Evolutionary conservation across 371 early-diverging fungal species (phyloP).

Genomic region (Parasitella parasitica): DNA sequence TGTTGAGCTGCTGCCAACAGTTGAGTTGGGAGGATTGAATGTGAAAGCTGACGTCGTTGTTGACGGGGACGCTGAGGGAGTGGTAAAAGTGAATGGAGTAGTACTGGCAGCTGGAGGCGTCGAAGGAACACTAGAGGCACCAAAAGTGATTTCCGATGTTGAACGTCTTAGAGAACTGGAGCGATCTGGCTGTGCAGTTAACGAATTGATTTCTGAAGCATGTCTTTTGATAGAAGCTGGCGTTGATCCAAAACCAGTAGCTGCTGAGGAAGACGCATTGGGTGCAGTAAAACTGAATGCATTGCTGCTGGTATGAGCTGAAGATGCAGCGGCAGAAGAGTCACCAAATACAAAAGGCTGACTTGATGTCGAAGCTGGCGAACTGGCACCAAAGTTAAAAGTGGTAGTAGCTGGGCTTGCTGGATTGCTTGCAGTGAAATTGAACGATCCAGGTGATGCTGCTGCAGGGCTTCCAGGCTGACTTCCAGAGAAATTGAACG

Average conservation of each 20-base stretch:
- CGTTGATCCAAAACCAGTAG: background rate
- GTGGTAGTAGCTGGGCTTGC: conserved; percentile 8
- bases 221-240: conserved; percentile 2
- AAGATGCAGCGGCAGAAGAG: background rate
- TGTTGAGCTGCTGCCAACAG: background rate
- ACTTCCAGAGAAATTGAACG: conserved; percentile 7
- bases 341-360: conserved; percentile 5
- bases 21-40: background rate
- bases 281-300: conserved; percentile 8
- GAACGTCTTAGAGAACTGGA: conserved; percentile 2
- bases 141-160: conserved; percentile 1
- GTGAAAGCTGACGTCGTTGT: background rate
- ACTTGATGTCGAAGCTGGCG: background rate
- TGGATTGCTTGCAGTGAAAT: background rate
- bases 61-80: background rate
- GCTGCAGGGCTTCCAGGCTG: conserved; percentile 10
- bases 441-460: background rate
- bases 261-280: background rate
- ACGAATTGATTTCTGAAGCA: background rate
- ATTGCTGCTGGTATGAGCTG: background rate
- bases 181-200: background rate
- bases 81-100: background rate
- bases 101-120: background rate
- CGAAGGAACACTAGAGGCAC: background rate
- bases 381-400: background rate